phyloP scores from a whole-genome alignment of 2,329 filamentous ascomycete species.

The Hymenoscyphus linearis region DNA sequence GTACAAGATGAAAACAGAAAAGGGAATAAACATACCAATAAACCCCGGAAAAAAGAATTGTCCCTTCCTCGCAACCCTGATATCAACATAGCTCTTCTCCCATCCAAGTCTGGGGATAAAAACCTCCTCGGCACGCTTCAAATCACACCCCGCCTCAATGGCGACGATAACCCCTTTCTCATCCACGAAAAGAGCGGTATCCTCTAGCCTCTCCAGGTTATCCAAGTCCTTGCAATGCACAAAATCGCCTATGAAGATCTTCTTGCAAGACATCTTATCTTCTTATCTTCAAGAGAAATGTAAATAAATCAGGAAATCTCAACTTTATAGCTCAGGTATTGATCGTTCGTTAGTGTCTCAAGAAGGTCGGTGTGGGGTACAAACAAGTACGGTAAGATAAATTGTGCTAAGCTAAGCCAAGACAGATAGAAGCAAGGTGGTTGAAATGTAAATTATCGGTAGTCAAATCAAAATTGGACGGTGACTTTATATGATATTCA shows the following conservation, averaged over 20 bases:
- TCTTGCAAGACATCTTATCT: constrained; percentile 1
- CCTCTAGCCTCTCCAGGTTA: constrained; percentile 43
- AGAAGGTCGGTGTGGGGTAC: no score
- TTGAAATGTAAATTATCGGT: no score
- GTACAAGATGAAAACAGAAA: not conserved
- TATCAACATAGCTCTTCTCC: constrained; percentile 27
- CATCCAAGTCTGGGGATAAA: constrained; percentile 31
- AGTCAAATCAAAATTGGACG: no score
- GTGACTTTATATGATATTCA: no score
- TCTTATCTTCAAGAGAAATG: not conserved
- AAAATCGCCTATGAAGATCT: constrained; percentile 56
- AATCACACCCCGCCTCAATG: constrained; percentile 21
- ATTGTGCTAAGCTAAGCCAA: no score
- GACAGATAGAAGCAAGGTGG: no score
- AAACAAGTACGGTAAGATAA: no score
- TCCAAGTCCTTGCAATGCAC: constrained; percentile 48
- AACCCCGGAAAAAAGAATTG: constrained; percentile 84
- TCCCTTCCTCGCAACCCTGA: constrained; percentile 34
- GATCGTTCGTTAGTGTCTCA: no score
- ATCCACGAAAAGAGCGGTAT: constrained; percentile 45
- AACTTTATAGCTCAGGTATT: no score
- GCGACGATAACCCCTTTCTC: constrained; percentile 45
- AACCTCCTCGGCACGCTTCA: constrained; percentile 32
- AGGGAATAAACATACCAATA: constrained; percentile 49
- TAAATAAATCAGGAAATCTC: not conserved